Evolutionary conservation across 495 filamentous ascomycete species (phyloP).

Genomic region (Penicillium herquei): DNA sequence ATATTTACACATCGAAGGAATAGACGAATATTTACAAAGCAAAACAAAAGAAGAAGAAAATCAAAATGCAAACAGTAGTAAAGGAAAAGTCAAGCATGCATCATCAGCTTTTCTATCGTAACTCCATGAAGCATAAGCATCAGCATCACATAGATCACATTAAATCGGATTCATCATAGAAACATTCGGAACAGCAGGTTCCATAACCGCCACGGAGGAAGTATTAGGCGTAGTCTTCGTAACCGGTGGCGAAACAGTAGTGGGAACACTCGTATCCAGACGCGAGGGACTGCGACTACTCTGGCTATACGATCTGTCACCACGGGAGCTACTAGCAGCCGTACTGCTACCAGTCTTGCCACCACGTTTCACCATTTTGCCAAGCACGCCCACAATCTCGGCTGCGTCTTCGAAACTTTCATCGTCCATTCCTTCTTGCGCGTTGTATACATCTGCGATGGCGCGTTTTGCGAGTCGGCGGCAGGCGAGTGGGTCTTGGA

Average conservation of each 20-base stretch:
- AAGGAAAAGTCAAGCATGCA: not conserved
- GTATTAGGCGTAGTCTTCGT: slow-evolving; percentile 21
- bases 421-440: slow-evolving; percentile 87
- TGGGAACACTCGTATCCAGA: slow-evolving; percentile 24
- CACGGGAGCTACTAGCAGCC: slow-evolving; percentile 25
- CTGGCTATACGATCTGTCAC: slow-evolving; percentile 31
- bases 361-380: slow-evolving; percentile 75
- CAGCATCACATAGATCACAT: slow-evolving; percentile 16
- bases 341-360: slow-evolving; percentile 35
- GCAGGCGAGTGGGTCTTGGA: slow-evolving; percentile 74
- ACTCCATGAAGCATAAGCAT: slow-evolving; percentile 3
- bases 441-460: slow-evolving; percentile 87
- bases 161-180: slow-evolving; percentile 45
- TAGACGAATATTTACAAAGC: not conserved
- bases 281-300: slow-evolving; percentile 32
- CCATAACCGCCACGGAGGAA: slow-evolving; percentile 5
- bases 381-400: slow-evolving; percentile 69
- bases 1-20: not conserved
- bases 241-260: slow-evolving; percentile 25
- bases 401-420: slow-evolving; percentile 80
- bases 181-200: slow-evolving; percentile 34
- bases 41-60: not conserved
- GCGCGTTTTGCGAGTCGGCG: slow-evolving; percentile 75
- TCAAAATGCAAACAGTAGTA: not conserved
- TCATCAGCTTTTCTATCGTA: slow-evolving; percentile 12